phyloP scores from a whole-genome alignment of 176 grass and related monocot genomes.

The Miscanthus lutarioriparius region DNA sequence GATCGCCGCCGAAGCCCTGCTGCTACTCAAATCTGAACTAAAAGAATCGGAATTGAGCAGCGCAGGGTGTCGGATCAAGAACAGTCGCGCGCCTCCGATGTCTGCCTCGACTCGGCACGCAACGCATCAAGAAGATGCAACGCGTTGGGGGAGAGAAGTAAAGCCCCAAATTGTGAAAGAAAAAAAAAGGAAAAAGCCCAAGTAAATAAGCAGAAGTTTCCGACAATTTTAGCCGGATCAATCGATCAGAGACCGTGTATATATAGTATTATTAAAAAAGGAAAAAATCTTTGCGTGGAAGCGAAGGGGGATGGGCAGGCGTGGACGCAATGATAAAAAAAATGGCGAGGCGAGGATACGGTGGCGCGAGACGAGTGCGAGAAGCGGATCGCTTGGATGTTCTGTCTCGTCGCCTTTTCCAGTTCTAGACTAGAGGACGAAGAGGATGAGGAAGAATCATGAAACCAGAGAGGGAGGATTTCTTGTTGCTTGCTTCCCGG shows the following conservation, averaged over 20 bases:
- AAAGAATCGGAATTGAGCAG: slow-evolving; percentile 21
- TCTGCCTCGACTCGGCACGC: neutral
- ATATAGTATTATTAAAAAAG: neutral
- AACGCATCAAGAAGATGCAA: neutral
- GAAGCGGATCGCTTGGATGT: neutral
- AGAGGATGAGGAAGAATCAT: neutral
- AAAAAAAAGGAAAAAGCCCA: neutral
- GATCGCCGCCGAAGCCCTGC: neutral
- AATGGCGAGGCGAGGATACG: slow-evolving; percentile 7
- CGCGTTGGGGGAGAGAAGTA: slow-evolving; percentile 4
- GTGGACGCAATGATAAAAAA: slow-evolving; percentile 41
- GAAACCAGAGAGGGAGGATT: neutral
- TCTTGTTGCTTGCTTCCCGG: neutral
- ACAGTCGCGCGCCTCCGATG: slow-evolving; percentile 4
- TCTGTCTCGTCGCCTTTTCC: neutral
- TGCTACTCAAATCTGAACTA: slow-evolving; percentile 26
- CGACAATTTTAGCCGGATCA: neutral
- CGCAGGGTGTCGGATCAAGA: slow-evolving; percentile 24
- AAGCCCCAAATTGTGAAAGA: neutral
- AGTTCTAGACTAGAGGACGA: neutral
- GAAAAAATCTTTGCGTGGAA: slow-evolving; percentile 36
- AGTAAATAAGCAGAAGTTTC: slow-evolving; percentile 3
- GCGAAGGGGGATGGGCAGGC: slow-evolving; percentile 20
- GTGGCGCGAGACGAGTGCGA: slow-evolving; percentile 10
- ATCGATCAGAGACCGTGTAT: neutral